Base-by-base conservation (phyloP, 2,329 filamentous ascomycete species). In the Clathrospora elynae region DNA sequence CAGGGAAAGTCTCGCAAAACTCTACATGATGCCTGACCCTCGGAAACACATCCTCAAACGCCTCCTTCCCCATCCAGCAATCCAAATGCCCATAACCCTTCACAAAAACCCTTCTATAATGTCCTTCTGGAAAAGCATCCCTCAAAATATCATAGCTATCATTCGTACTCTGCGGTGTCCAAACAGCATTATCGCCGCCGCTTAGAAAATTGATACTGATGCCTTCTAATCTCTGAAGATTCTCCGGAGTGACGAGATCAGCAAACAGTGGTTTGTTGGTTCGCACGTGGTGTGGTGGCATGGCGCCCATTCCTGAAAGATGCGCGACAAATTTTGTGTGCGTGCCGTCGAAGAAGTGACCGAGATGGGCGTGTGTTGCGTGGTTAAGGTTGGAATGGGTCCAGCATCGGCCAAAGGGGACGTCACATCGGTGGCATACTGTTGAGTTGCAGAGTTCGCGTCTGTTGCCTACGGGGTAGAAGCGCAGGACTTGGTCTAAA, bases 381-480 rank as follows among this genome's bases (percentile, higher is more conserved):
- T 81, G 80, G 68, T 85, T 86, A 19, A 86, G 75, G 62, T 86
- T 86, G 3, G 55, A 62, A 64, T 87, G 84, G 57, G 78, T 82
- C 83, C 83, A 87, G 66, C 73, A 62, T 18, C 71, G 77, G 23
- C 83, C 83, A 53, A 85, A 86, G 10, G 81, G 75, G 16, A 86
- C 68, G 4, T 75, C 76, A 38, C 74, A 73, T 11, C 84, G 77
- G 66, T 86, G 83, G 68, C 84, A 87, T 37, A 75, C 74, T 2
- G 79, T 78, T 48, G 77, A 84, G 61, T 74, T 79, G 71, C 84
- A 87, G 2, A 83, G 73, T 67, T 87, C 83, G 17, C 70, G 66
- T 6, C 74, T 11, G 3, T 31, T 69, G 8, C 68, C 65, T 29
- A 78, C 76, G 0, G 83, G 82, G 56, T 83, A 79, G 34, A 85